Evolutionary conservation across 1,284 basidiomycete genomes (phyloP), one percentile per base, ranked within the genome.

Genomic region (Microbotryomycetes sp.): DNA sequence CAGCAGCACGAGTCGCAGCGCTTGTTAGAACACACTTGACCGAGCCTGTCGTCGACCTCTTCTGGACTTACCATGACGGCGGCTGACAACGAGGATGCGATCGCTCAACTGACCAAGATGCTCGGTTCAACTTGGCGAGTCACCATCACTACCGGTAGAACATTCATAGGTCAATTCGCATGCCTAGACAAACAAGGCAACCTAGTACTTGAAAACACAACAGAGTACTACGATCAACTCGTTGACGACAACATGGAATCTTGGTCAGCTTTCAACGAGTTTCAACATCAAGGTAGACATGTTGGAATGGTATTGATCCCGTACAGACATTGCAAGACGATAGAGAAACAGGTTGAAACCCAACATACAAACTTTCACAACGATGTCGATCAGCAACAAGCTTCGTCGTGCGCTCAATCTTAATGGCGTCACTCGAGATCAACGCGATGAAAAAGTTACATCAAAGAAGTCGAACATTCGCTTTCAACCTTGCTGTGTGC

Each of bases 101-200:
- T 67, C 46, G 12, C 29, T 15, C 7, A 47, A 9, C 45, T 63
- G 49, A 26, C 56, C 1, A 6, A 49, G 0, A 56, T 56, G 29
- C 48, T 67, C 60, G 64, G 58, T 29, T 25, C 56, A 6, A 25
- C 49, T 4, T 47, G 49, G 51, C 59, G 62, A 52, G 15, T 68
- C 57, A 49, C 59, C n/a, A 49, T 66, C 42, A 28, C 59, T 6
- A 61, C 60, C 3, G 16, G 49, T 4, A 64, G 67, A 26, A 47
- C 51, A 3, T 62, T 64, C 52, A 28, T 65, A 49, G 67, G 67
- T 4, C 52, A 58, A 3, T 68, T 68, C 48, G 58, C 61, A 52
- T 59, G 58, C 53, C 19, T 68, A 45, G 67, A 68, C 48, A 57
- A 50, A 7, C 67, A 68, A 50, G 67, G 67, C 2, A 68, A 68